Conservation (phyloP, 2,329 filamentous ascomycete species). For the Chalara sp. region DNA sequence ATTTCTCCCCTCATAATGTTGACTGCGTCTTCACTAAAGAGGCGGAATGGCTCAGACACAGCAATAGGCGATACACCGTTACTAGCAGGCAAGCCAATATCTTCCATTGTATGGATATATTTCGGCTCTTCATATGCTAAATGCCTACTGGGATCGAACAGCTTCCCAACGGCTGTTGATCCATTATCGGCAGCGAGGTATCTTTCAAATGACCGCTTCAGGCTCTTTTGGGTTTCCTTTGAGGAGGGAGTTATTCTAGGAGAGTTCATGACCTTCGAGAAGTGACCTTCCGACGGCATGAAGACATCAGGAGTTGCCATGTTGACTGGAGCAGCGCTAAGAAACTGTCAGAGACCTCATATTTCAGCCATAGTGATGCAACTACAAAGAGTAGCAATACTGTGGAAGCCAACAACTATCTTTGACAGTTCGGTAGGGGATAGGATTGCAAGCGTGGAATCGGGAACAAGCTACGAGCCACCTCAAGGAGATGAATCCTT, state of each 20-base stretch:
- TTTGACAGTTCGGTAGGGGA: too few relatives aligned
- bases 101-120: constrained; percentile 52
- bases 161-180: constrained; percentile 19
- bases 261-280: constrained; percentile 19
- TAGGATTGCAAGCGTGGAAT: too few relatives aligned
- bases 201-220: constrained; percentile 26
- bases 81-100: constrained; percentile 47
- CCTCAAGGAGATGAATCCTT: too few relatives aligned
- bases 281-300: constrained; percentile 16
- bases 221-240: constrained; percentile 23
- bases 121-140: constrained; percentile 43
- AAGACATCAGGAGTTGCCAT: constrained; percentile 23
- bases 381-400: too few relatives aligned
- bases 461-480: too few relatives aligned
- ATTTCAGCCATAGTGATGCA: too few relatives aligned
- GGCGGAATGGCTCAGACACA: constrained; percentile 57
- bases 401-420: too few relatives aligned
- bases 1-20: constrained; percentile 56
- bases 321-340: neutral
- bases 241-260: constrained; percentile 12
- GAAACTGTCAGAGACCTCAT: too few relatives aligned
- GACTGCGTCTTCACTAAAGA: constrained; percentile 57
- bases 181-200: constrained; percentile 24
- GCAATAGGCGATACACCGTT: constrained; percentile 55
- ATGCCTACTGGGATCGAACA: constrained; percentile 50